Percentiles rank a stretch among this genome's conserved stretches.
Evolutionary conservation across 192 early-diverging fungal genomes (phyloP).

Genomic region (Gorgonomyces haynaldii): DNA sequence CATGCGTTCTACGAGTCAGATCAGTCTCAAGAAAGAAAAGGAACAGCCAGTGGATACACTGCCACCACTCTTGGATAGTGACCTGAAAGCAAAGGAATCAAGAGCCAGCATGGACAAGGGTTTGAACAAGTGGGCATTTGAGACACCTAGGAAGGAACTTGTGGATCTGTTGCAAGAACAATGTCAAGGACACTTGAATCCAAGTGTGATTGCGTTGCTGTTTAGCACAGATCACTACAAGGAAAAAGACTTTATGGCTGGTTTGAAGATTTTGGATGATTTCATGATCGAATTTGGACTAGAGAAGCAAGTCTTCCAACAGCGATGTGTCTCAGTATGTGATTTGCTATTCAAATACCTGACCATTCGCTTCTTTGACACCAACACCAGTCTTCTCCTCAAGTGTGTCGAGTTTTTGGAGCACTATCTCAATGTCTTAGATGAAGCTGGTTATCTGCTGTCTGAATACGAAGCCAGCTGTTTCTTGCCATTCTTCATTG

Average conservation of each 20-base stretch:
- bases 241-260: slow-evolving; percentile 66
- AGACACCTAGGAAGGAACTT: slow-evolving; percentile 51
- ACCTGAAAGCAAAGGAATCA: slow-evolving; percentile 53
- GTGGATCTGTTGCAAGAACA: slow-evolving; percentile 52
- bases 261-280: slow-evolving; percentile 57
- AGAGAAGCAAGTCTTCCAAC: slow-evolving; percentile 34
- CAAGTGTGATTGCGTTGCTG: slow-evolving; percentile 43
- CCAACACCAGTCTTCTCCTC: slow-evolving; percentile 77
- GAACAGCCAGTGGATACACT: slow-evolving; percentile 2
- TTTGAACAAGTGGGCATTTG: slow-evolving; percentile 57
- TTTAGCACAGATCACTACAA: slow-evolving; percentile 80
- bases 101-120: slow-evolving; percentile 61
- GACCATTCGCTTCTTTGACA: slow-evolving; percentile 82
- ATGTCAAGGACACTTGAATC: slow-evolving; percentile 45
- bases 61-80: slow-evolving; percentile 49
- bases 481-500: slow-evolving; percentile 62
- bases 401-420: slow-evolving; percentile 75
- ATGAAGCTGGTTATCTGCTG: slow-evolving; percentile 48
- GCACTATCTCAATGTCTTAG: slow-evolving; percentile 53
- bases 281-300: slow-evolving; percentile 30
- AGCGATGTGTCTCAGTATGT: slow-evolving; percentile 54
- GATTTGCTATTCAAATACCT: slow-evolving; percentile 80
- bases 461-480: slow-evolving; percentile 71
- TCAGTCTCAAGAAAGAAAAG: background rate
- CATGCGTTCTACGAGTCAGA: background rate